Evolutionary conservation across 75 land plant species (phyloP), one percentile per base, ranked within the genome.

Genomic region (Selaginella tamariscina): DNA sequence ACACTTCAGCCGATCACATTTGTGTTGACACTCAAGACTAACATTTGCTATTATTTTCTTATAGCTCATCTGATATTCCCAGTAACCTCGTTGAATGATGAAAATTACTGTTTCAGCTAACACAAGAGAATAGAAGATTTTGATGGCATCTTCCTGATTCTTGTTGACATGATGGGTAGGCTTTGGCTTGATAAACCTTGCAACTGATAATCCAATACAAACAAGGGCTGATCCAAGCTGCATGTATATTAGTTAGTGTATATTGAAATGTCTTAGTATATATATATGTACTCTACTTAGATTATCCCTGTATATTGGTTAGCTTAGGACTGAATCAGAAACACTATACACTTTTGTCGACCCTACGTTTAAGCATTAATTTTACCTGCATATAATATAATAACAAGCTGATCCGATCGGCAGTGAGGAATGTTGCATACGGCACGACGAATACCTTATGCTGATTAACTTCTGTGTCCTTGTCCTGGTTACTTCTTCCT

Each of bases 111-210:
- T 21, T n/a, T 59, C 62, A 5, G 62, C 26, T 8, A 59, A n/a
- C 9, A 27, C 23, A 5, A 59, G 26, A 8, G 62, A 59, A 23
- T 59, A 59, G 26, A 59, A 59, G 8, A 59, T 23, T 9, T n/a
- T n/a, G 62, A 30, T 15, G 8, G 24, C 22, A 54, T 32, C n/a
- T 13, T 32, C 1, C 83, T 84, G 54, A 24, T 73, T 73, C 49
- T 39, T 39, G 20, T 82, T 82, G 54, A 20, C 54, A 49, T 49
- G 11, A 49, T 49, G 54, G 54, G 20, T 11, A 20, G 54, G 20
- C 8, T 68, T 56, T 31, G 77, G 76, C 5, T 72, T 79, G 32
- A 72, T 81, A 39, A 39, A 15, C 8, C 62, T 8, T 9, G 62
- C 8, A 9, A 59, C 23, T 9, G 62, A 59, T n/a, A 59, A 27